A percentile compares a stretch with the other conserved stretches of the same genome.
These are phyloP conservation scores for Cordyceps tenuipes DNA, from an alignment of 2,329 filamentous ascomycete genomes.

Conservation along the genomic window DNA sequence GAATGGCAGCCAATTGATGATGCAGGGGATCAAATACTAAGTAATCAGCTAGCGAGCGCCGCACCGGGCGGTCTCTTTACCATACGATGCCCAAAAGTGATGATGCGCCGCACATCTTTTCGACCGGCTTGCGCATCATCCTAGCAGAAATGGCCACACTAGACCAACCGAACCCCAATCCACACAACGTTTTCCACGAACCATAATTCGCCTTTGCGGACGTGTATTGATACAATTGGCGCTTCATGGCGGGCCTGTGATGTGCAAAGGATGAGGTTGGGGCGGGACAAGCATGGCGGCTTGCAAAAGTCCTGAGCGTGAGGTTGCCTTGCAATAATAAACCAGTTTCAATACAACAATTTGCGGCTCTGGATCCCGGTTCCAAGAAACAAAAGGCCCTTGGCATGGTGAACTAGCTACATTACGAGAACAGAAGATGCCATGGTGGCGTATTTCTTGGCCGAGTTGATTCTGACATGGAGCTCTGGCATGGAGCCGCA, in stretches of 20 bases:
- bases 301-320: constrained; percentile 7
- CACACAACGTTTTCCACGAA: neutral
- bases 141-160: neutral
- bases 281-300: neutral
- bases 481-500: constrained; percentile 2
- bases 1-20: neutral
- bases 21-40: neutral
- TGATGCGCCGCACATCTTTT: neutral
- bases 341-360: neutral
- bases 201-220: neutral
- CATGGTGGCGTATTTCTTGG: neutral
- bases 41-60: neutral
- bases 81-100: neutral
- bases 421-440: neutral
- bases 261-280: neutral
- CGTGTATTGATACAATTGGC: neutral
- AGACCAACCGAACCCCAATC: neutral
- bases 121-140: neutral
- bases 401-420: neutral
- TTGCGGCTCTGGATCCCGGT: neutral
- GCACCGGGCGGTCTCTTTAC: neutral
- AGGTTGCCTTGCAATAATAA: neutral
- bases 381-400: constrained; percentile 3
- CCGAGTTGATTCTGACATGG: neutral
- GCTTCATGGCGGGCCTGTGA: neutral